Percentiles rank a stretch among this genome's conserved stretches.
Evolutionary conservation across 2,329 filamentous ascomycete species (phyloP).

Genomic region (Neurospora sp.): DNA sequence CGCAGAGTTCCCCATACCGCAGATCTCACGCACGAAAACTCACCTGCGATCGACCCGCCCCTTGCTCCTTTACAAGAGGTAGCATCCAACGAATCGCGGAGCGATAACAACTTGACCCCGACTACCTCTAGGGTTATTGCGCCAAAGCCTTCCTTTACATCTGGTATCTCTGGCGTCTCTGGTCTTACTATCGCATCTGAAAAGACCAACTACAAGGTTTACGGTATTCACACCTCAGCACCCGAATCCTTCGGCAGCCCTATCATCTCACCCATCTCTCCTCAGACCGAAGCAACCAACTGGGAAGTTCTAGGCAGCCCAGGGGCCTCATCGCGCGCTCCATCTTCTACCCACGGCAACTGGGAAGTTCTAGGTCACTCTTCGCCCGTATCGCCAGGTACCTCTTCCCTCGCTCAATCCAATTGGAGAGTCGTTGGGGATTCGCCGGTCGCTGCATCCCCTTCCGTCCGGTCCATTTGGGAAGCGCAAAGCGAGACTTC

Average conservation of each 20-base stretch:
- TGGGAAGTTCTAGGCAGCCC: not conserved
- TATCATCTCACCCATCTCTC: constrained; percentile 18
- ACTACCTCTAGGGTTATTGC: constrained; percentile 15
- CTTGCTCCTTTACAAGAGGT: constrained; percentile 26
- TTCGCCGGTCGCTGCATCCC: not conserved
- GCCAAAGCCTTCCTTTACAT: constrained; percentile 29
- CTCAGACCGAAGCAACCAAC: not conserved
- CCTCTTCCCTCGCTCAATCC: not conserved
- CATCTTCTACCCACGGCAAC: constrained; percentile 38
- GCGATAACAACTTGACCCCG: not conserved
- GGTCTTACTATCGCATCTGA: constrained; percentile 34
- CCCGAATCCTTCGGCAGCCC: constrained; percentile 31
- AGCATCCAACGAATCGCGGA: not conserved
- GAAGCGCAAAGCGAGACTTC: not conserved
- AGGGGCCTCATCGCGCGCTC: constrained; percentile 1
- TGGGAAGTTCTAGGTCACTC: constrained; percentile 42
- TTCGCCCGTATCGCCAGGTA: constrained; percentile 32
- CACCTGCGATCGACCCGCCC: constrained; percentile 20
- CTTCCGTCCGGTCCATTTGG: not conserved
- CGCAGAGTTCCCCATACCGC: constrained; percentile 40
- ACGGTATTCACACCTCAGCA: constrained; percentile 30
- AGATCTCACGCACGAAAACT: constrained; percentile 33
- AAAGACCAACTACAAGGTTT: constrained; percentile 45
- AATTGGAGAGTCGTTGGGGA: not conserved
- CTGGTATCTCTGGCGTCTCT: constrained; percentile 23